These are phyloP conservation scores for Helotiales sp. DNA, from an alignment of 2,329 filamentous ascomycete species.

Conservation along the genomic window DNA sequence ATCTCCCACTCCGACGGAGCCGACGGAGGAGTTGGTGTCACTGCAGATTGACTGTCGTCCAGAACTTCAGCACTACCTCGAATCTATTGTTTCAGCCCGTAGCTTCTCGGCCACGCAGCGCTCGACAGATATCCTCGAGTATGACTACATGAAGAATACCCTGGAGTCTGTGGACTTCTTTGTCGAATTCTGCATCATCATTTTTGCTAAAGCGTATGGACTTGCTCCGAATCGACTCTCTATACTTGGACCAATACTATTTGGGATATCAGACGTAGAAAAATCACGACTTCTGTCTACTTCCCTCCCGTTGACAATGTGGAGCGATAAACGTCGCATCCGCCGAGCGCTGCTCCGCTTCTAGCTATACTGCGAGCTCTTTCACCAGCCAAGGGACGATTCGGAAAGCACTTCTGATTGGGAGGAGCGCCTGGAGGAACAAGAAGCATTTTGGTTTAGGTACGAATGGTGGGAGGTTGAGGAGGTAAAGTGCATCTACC, in stretches of 20 bases:
- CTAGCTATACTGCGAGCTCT: constrained; percentile 15
- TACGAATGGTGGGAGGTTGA: constrained; percentile 17
- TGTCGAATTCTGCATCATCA: not conserved
- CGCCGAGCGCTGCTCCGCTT: constrained; percentile 13
- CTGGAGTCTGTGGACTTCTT: not conserved
- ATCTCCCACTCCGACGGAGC: too few species aligned
- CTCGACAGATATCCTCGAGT: too few species aligned
- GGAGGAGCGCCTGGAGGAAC: constrained; percentile 5
- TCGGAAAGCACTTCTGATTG: not conserved
- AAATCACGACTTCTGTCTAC: not conserved
- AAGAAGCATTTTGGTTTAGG: constrained; percentile 12
- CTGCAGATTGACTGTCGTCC: too few species aligned
- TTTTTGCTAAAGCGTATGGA: not conserved
- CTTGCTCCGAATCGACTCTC: not conserved
- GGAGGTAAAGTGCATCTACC: constrained; percentile 14
- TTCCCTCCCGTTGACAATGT: constrained; percentile 10
- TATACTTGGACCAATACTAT: not conserved
- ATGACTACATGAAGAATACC: too few species aligned
- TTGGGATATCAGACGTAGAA: not conserved
- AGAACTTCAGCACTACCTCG: too few species aligned
- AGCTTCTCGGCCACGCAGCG: too few species aligned
- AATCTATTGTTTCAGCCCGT: too few species aligned
- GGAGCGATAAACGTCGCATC: constrained; percentile 2
- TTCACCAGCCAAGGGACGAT: constrained; percentile 6
- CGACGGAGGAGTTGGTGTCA: too few species aligned